Conservation (phyloP, 2,329 filamentous ascomycete genomes). For the Phyllosticta citriasiana region DNA sequence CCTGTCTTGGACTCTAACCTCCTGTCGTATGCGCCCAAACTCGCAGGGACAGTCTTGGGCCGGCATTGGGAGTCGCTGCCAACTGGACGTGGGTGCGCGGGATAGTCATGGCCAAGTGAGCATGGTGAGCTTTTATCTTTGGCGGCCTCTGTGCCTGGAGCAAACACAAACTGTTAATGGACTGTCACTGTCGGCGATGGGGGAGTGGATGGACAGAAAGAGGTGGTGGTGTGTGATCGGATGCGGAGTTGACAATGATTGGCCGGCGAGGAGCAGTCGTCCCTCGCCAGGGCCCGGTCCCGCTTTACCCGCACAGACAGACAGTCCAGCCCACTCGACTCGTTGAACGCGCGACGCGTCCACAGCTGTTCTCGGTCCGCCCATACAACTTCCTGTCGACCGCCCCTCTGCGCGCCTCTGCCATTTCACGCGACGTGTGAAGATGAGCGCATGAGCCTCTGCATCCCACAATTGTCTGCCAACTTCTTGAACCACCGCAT, state of each 20-base stretch:
- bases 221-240: too few species aligned
- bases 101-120: not conserved
- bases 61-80: not conserved
- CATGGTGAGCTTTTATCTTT: too few species aligned
- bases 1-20: not conserved
- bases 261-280: not conserved
- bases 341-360: not conserved
- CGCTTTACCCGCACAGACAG: not conserved
- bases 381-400: not conserved
- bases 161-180: too few species aligned
- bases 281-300: not conserved
- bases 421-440: not conserved
- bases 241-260: too few species aligned
- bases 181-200: too few species aligned
- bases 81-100: not conserved
- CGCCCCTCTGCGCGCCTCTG: not conserved
- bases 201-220: too few species aligned
- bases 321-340: too few species aligned
- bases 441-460: conserved; percentile 5
- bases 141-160: too few species aligned
- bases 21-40: not conserved
- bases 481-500: not conserved
- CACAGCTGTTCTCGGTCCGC: not conserved
- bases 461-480: not conserved
- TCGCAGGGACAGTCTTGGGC: not conserved